Conservation (phyloP, 2,329 filamentous ascomycete species). For the Cytospora piceicola region DNA sequence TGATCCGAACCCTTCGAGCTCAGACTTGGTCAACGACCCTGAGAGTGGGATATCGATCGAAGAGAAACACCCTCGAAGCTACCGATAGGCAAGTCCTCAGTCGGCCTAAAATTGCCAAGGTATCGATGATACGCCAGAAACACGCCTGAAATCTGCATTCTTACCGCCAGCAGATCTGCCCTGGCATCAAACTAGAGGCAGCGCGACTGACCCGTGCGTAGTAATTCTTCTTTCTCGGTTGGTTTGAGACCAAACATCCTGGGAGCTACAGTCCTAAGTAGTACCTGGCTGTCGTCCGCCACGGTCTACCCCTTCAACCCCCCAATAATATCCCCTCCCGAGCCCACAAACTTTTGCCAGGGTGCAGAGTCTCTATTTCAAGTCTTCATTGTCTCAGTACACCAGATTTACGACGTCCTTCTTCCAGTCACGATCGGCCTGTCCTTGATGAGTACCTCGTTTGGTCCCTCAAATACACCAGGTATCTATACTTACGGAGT, state of each 20-base stretch:
- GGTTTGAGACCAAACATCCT: not conserved
- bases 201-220: constrained; percentile 16
- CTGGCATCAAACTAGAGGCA: not conserved
- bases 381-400: not conserved
- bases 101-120: not conserved
- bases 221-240: constrained; percentile 4
- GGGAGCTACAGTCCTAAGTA: not conserved
- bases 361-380: not conserved
- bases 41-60: not conserved
- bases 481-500: constrained; percentile 1
- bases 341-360: not conserved
- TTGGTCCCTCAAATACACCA: not conserved
- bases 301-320: not conserved
- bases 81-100: not conserved
- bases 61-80: not conserved
- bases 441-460: not conserved
- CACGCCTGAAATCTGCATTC: not conserved
- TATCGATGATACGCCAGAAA: not conserved
- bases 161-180: not conserved
- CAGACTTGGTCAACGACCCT: not conserved
- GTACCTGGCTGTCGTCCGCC: not conserved
- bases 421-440: not conserved
- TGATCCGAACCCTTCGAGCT: not conserved
- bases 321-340: not conserved
- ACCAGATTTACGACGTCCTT: not conserved